phyloP scores from a whole-genome alignment of 768 basidiomycete species.

The Gymnopilus dilepis region DNA sequence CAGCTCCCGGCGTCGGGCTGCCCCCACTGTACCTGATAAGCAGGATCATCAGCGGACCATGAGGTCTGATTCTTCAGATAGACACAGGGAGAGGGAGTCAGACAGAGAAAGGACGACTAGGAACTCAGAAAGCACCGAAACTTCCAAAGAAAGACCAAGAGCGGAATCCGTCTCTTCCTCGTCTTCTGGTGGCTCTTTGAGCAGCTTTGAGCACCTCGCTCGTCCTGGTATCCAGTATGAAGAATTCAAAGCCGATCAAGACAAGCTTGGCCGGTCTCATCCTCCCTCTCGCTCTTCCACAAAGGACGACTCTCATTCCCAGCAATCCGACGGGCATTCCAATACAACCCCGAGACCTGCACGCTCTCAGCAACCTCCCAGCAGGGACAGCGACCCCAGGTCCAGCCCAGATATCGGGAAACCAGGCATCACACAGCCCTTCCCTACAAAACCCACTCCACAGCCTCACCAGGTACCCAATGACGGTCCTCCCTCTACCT shows the following conservation, averaged over 20 bases:
- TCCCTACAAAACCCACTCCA: background rate
- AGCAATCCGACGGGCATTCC: background rate
- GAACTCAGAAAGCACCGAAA: background rate
- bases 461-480: conserved; percentile 3
- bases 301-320: background rate
- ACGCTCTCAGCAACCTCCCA: background rate
- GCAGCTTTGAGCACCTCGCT: background rate
- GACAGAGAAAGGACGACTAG: background rate
- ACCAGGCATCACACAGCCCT: conserved; percentile 1
- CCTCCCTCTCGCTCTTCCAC: background rate
- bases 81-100: background rate
- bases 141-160: background rate
- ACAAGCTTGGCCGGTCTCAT: background rate
- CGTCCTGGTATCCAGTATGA: background rate
- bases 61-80: background rate
- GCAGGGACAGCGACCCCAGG: background rate
- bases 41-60: background rate
- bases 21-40: background rate
- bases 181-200: background rate
- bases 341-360: background rate
- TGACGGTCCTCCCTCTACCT: background rate
- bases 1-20: background rate
- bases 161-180: background rate
- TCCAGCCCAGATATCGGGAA: background rate
- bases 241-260: background rate